phyloP scores from a whole-genome alignment of 169 alveolate species.

The Eimeria nieschulzi region DNA sequence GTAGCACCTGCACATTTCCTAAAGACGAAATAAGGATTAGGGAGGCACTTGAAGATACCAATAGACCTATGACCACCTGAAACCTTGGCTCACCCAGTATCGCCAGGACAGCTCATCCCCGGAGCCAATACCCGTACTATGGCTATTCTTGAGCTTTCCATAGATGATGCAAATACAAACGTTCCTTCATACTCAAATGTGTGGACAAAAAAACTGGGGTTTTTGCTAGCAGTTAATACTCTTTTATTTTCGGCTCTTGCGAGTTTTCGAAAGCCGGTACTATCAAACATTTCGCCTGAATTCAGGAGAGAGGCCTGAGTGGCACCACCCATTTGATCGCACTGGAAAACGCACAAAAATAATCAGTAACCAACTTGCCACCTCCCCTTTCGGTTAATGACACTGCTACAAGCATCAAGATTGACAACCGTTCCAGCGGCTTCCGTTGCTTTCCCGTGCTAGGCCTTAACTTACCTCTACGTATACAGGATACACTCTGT shows the following conservation, averaged over 20 bases:
- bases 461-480: conserved; percentile 63
- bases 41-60: not conserved
- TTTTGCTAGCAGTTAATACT: not conserved
- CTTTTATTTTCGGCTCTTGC: not conserved
- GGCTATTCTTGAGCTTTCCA: conserved; percentile 38
- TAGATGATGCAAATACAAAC: conserved; percentile 44
- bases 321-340: not conserved
- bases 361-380: not conserved
- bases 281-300: conserved; percentile 80
- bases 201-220: conserved; percentile 41
- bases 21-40: not conserved
- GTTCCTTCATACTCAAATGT: conserved; percentile 56
- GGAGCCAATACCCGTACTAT: conserved; percentile 47
- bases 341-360: not conserved
- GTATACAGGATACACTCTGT: conserved; percentile 83
- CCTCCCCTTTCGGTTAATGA: not conserved
- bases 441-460: not conserved
- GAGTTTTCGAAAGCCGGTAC: conserved; percentile 36
- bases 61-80: not conserved
- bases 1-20: too few species aligned
- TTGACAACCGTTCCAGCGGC: not conserved
- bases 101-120: conserved; percentile 60
- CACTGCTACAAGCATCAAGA: not conserved
- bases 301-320: conserved; percentile 79
- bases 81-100: conserved; percentile 42